phyloP scores from a whole-genome alignment of 495 filamentous ascomycete species.

The Tetracladium marchalianum region DNA sequence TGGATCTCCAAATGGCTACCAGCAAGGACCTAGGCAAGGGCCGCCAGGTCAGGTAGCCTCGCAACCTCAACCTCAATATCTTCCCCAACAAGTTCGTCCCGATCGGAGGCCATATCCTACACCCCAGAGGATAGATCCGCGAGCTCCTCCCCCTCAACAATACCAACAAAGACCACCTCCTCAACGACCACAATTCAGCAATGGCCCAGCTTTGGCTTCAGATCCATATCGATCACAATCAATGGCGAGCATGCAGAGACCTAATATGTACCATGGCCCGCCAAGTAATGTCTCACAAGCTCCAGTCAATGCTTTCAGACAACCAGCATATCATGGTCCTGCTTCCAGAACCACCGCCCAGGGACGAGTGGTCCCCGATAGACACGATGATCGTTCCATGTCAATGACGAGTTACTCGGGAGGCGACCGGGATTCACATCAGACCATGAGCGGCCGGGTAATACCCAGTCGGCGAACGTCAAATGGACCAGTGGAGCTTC shows the following conservation, averaged over 20 bases:
- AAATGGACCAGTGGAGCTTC: conserved; percentile 8
- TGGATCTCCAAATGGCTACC: conserved; percentile 41
- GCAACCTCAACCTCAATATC: conserved; percentile 52
- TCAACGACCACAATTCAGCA: conserved; percentile 42
- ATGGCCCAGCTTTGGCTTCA: conserved; percentile 64
- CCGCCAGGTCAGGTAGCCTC: conserved; percentile 31
- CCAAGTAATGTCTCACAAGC: conserved; percentile 47
- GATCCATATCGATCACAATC: conserved; percentile 86
- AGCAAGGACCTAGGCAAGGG: conserved; percentile 40
- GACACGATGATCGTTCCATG: conserved; percentile 90
- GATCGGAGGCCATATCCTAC: conserved; percentile 52
- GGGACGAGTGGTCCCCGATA: conserved; percentile 81
- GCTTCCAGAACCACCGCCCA: conserved; percentile 76
- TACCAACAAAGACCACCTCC: conserved; percentile 46
- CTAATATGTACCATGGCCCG: conserved; percentile 53
- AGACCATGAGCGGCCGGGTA: conserved; percentile 83
- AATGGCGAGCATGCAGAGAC: conserved; percentile 65
- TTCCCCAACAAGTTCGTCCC: conserved; percentile 46
- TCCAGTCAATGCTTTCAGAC: conserved; percentile 64
- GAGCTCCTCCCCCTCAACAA: conserved; percentile 43
- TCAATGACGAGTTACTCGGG: conserved; percentile 80
- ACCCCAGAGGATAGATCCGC: conserved; percentile 61
- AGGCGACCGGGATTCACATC: conserved; percentile 57
- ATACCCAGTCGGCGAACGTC: conserved; percentile 55
- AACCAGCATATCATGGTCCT: conserved; percentile 55